Evolutionary conservation across 1,139 yeast genomes (phyloP), one percentile per base, ranked within the genome.

Genomic region (Hemisphaericaspora lyxosophila): DNA sequence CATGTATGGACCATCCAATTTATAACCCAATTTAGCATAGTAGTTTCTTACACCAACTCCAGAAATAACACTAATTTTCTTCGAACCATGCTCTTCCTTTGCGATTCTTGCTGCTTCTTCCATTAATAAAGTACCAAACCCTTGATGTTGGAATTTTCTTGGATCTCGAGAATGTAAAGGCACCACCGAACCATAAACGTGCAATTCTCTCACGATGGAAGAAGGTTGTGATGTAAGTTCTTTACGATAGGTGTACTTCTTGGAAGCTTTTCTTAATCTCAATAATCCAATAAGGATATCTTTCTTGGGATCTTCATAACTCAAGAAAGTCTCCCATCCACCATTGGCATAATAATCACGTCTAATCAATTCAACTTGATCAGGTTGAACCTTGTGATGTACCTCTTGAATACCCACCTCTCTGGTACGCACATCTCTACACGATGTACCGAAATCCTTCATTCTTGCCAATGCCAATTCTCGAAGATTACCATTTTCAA

Each of bases 371-470:
- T 92, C 99, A 13, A 92, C 96, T 61, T 92, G 97, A 57, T 94
- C 97, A 0, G 99, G 99, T 30, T 86, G 86, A 20, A 94, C 96
- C 60, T 90, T 90, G 60, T 90, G 96, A 60, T 92, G 98, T 4
- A 92, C 97, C 59, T 92, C 98, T 63, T 92, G 97, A 43, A 92
- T 92, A 45, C 99, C 99, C 22, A 94, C 99, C 65, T 92, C 99
- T 64, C 99, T 79, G 0, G 98, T 89, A 60, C 99, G 81, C n/a
- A 92, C 96, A 59, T 92, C 99, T 51, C 98, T 77, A 63, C 98
- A 92, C 27, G 86, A 75, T 1, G 97, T 89, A 43, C 98, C 98
- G 56, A 92, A 89, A 68, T 92, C 98, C 57, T 88, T 89, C 98
- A 92, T 94, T 64, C 99, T 78, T 2, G 97, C 96, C 40, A 92